Evolutionary conservation across 352 stramenopile genomes (phyloP).

Genomic region (Phytophthora hibernalis): DNA sequence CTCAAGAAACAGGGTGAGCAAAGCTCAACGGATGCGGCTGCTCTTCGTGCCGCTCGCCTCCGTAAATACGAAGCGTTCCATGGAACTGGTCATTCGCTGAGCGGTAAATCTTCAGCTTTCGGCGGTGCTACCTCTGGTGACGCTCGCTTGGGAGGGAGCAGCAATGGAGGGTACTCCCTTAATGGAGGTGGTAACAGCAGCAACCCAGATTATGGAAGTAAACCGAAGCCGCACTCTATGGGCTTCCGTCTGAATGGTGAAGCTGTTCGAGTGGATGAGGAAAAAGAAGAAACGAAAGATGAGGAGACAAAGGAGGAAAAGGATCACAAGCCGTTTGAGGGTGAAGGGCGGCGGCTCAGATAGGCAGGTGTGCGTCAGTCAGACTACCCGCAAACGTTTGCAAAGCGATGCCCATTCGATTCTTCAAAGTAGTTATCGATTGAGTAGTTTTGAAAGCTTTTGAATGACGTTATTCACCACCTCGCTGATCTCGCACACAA

Average conservation of each 20-base stretch:
- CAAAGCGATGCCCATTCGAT: conserved; percentile 2
- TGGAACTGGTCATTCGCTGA: conserved; percentile 79
- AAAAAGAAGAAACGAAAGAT: conserved; percentile 58
- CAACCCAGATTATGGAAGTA: conserved; percentile 4
- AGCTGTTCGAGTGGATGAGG: conserved; percentile 29
- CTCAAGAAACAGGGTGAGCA: conserved; percentile 76
- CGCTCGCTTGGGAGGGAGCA: conserved; percentile 37
- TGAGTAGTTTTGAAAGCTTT: conserved; percentile 7
- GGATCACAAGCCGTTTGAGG: conserved; percentile 69
- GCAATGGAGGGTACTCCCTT: conserved; percentile 28
- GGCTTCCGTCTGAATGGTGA: conserved; percentile 44
- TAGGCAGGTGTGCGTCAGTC: conserved; percentile 28
- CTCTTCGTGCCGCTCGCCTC: conserved; percentile 75
- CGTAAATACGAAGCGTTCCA: conserved; percentile 88
- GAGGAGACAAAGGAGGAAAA: conserved; percentile 35
- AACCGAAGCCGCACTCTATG: conserved; percentile 22
- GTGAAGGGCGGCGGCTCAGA: conserved; percentile 64
- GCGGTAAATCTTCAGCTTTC: conserved; percentile 55
- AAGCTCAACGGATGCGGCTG: conserved; percentile 61
- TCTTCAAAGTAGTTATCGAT: conserved; percentile 1
- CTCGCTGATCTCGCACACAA: no score
- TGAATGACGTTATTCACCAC: conserved; percentile 1
- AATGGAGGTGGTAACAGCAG: conserved; percentile 18
- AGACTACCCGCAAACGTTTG: conserved; percentile 1
- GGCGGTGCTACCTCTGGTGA: conserved; percentile 15